Evolutionary conservation across 768 basidiomycete species (phyloP), one percentile per base, ranked within the genome.

Genomic region (Pulveroboletus sp.): DNA sequence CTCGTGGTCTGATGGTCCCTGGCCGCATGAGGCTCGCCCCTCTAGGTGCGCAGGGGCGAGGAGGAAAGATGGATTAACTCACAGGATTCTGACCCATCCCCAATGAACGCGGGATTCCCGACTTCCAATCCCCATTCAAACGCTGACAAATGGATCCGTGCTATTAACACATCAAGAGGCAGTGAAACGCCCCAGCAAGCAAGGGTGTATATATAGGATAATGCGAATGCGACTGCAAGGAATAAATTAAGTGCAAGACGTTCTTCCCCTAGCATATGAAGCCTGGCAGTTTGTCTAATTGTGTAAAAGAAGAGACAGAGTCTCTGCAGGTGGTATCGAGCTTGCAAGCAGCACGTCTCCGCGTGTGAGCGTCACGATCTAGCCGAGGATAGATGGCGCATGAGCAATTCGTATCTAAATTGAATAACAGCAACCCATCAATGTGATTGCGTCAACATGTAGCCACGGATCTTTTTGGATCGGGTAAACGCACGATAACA

Each of bases 401-500:
- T 67, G 23, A 67, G 57, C 9, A 67, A 43, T 47, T 67, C 66
- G 39, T 67, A 67, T 52, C 66, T 67, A 21, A 23, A 44, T 29
- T 11, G 25, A 12, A 31, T 37, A 44, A 48, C n/a, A n/a, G n/a
- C n/a, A n/a, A n/a, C n/a, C 14, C 11, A 32, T 29, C 27, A 9
- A 29, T 9, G n/a, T n/a, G 21, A 37, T 20, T 43, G 19, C 34
- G 21, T 54, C 42, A 61, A 16, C n/a, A 20, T 6, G 17, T 8
- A 7, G 31, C 13, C 43, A 43, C 14, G 7, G n/a, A 43, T 35
- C 42, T 20, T 14, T 12, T 7, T 3, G 42, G 24, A 49, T 21
- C 47, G 39, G 49, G 45, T 36, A 3, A 29, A 64, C 61, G 56
- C 47, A 67, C 66, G 66, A 52, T 64, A 98, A 69, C 80, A 99